Base-by-base conservation (phyloP, 192 early-diverging fungal genomes). In the Bifiguratus adelaidae region DNA sequence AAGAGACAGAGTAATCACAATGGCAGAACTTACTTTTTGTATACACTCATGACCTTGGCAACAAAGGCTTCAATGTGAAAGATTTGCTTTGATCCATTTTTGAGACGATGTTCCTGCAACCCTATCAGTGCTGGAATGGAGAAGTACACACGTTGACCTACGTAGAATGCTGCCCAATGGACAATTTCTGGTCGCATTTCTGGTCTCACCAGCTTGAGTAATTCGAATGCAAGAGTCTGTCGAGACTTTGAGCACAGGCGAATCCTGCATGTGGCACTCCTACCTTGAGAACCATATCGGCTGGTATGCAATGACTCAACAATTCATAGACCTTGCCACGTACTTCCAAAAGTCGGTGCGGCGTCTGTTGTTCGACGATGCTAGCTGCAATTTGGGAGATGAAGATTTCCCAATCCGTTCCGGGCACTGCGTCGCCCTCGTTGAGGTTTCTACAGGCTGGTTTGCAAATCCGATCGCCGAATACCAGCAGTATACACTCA, bases 41-140 rank as follows among this genome's bases (percentile, higher is more conserved):
- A 96, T 7, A 88, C 55, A 29, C 81, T 81, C 92, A 98, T 96
- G 43, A 94, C 77, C 54, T 82, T 82, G 29, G 88, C 89, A 21
- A 86, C 79, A 67, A 91, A 98, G 0, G 91, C 89, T 57, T 98
- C 95, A 22, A 98, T 67, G 57, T 98, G 92, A 50, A 96, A 89
- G 18, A 98, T 92, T 2, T 80, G 76, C 69, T 98, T 98, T 47
- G 77, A 81, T 2, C 95, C 95, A 11, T 74, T 59, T 30, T 79
- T 75, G 56, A 98, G 60, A 36, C 88, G 83, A 47, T 94, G 86
- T 54, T 98, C 91, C 76, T 64, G 45, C 21, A 20, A 6, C 24
- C 22, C 4, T 21, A 36, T 0, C 27, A 48, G 9, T 8, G 1
- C 7, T 28, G 24, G 11, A 21, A 11, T 30, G 19, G 36, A 15